These are phyloP conservation scores for Hippophae gyantsensis DNA, from an alignment of 306 rosid genomes.

Conservation along the genomic window DNA sequence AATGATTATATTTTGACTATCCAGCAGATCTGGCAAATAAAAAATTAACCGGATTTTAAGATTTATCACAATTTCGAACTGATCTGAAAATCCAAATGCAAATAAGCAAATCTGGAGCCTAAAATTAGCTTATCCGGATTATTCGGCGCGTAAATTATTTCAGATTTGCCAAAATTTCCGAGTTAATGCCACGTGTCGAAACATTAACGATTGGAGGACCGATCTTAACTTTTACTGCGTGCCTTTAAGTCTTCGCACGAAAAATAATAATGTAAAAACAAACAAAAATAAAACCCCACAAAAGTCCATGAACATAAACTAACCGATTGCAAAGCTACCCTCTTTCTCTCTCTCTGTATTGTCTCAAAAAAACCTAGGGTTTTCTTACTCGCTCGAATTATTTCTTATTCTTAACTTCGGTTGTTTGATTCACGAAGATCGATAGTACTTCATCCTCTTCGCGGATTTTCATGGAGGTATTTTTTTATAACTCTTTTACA, in stretches of 20 bases:
- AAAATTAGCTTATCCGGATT: too few species aligned
- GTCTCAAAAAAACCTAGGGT: slow-evolving; percentile 16
- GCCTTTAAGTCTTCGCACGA: slow-evolving; percentile 10
- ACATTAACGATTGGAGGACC: slow-evolving; percentile 21
- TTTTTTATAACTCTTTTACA: neutral
- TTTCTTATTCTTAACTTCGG: slow-evolving; percentile 8
- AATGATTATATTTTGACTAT: too few species aligned
- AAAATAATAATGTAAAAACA: neutral
- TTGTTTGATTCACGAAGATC: neutral
- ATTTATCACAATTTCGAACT: too few species aligned
- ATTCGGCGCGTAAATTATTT: slow-evolving; percentile 5
- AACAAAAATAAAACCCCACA: neutral
- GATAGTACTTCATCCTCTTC: neutral
- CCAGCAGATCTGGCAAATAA: too few species aligned
- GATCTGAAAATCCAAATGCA: too few species aligned
- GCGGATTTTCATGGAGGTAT: slow-evolving; percentile 24
- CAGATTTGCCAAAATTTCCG: slow-evolving; percentile 21
- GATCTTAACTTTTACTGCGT: slow-evolving; percentile 10
- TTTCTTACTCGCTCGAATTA: neutral
- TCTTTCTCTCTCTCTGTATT: slow-evolving; percentile 6
- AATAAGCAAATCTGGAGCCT: too few species aligned
- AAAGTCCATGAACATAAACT: neutral
- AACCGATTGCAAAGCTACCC: neutral
- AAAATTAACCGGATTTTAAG: too few species aligned
- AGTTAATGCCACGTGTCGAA: slow-evolving; percentile 38